Percentiles rank a stretch among this genome's conserved stretches.
phyloP scores from a whole-genome alignment of 2,329 filamentous ascomycete species.

The Arthrinium phaeospermum region DNA sequence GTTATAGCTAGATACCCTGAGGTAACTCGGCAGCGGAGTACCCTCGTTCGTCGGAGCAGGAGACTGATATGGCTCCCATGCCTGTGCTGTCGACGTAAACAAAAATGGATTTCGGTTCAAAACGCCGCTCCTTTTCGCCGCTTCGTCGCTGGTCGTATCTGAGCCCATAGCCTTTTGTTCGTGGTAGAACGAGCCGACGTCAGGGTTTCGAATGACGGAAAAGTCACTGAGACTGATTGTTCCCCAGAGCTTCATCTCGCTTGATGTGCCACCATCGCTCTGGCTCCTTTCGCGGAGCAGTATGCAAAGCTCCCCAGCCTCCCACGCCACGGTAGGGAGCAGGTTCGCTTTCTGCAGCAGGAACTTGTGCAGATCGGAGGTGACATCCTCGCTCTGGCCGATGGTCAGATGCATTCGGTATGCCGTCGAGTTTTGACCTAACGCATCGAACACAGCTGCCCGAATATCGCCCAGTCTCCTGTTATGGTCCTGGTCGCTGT shows the following conservation, averaged over 20 bases:
- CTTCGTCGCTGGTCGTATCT: constrained; percentile 4
- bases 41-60: too few relatives aligned
- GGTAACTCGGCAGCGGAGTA: constrained; percentile 18
- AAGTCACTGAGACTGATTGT: constrained; percentile 46
- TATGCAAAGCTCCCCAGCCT: constrained; percentile 54
- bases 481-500: constrained; percentile 31
- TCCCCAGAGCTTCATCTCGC: constrained; percentile 64
- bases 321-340: constrained; percentile 56
- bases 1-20: constrained; percentile 56
- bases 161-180: constrained; percentile 5
- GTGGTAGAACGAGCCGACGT: constrained; percentile 27
- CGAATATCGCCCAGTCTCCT: constrained; percentile 42
- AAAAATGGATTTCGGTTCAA: constrained; percentile 28
- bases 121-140: neutral
- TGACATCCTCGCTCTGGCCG: constrained; percentile 59
- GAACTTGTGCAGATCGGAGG: constrained; percentile 52
- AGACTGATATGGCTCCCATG: constrained; percentile 29
- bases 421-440: constrained; percentile 38
- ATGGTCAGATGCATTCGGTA: constrained; percentile 64
- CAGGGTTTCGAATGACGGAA: constrained; percentile 25
- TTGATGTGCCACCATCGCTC: constrained; percentile 38
- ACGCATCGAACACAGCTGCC: constrained; percentile 39
- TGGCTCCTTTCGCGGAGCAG: constrained; percentile 53
- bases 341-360: constrained; percentile 58
- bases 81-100: constrained; percentile 26